Evolutionary conservation across 1,139 yeast species (phyloP).

Genomic region (Debaryomycetaceae sp.): DNA sequence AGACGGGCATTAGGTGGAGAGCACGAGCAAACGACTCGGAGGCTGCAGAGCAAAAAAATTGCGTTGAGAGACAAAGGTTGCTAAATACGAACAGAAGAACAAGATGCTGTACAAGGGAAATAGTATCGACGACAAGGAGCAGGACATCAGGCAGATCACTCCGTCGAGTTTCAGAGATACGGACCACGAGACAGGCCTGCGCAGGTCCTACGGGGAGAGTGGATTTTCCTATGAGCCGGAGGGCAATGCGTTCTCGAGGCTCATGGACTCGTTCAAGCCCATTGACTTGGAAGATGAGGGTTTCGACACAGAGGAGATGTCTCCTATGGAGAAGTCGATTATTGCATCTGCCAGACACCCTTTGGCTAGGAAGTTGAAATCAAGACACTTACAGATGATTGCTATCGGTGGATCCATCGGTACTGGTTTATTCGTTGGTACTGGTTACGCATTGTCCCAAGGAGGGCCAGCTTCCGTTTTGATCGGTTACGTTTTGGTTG

Average conservation of each 20-base stretch:
- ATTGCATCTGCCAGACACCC: slow-evolving; percentile 39
- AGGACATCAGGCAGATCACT: neutral
- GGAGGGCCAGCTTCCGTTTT: slow-evolving; percentile 72
- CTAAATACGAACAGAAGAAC: neutral
- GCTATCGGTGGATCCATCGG: slow-evolving; percentile 45
- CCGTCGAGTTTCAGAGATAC: neutral
- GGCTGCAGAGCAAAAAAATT: too few species aligned
- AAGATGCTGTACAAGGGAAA: neutral
- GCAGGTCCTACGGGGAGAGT: neutral
- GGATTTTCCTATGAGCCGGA: neutral
- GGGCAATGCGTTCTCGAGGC: slow-evolving; percentile 14
- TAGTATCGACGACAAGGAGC: neutral
- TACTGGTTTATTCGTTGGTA: slow-evolving; percentile 52
- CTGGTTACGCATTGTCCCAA: slow-evolving; percentile 61
- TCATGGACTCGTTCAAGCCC: slow-evolving; percentile 40
- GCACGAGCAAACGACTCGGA: too few species aligned
- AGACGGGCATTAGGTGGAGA: too few species aligned
- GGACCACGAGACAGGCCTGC: neutral
- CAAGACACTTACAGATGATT: slow-evolving; percentile 44
- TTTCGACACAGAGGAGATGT: slow-evolving; percentile 27
- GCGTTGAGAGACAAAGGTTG: too few species aligned
- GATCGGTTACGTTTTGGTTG: slow-evolving; percentile 46
- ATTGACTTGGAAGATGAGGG: slow-evolving; percentile 40
- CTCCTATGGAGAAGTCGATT: slow-evolving; percentile 34
- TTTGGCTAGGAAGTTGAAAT: slow-evolving; percentile 32